phyloP scores from a whole-genome alignment of 371 early-diverging fungal genomes.

The Massospora cicadina region DNA sequence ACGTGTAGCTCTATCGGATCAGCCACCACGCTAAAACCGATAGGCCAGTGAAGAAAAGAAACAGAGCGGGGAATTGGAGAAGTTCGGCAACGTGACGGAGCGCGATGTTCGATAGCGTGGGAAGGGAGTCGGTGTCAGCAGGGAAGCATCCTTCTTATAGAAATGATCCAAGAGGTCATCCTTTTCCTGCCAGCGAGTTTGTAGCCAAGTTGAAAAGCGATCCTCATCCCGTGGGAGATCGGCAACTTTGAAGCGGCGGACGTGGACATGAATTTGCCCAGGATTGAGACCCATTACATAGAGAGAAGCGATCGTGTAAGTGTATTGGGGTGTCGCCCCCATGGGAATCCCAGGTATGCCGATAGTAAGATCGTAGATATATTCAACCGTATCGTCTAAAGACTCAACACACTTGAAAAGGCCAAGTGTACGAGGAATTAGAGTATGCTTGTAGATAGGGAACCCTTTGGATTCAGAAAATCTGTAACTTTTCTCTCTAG shows the following conservation, averaged over 20 bases:
- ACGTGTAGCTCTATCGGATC: no score
- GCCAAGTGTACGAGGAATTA: conserved; percentile 67
- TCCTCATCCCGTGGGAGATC: conserved; percentile 42
- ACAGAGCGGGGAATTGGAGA: neutral
- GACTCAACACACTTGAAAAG: conserved; percentile 36
- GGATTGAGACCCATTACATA: conserved; percentile 52
- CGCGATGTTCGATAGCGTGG: neutral
- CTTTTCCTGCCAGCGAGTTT: conserved; percentile 62
- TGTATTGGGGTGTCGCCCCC: conserved; percentile 58
- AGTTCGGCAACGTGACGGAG: neutral
- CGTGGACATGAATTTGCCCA: conserved; percentile 45
- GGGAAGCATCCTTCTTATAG: conserved; percentile 49
- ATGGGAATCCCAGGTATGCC: conserved; percentile 58
- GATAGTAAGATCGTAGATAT: conserved; percentile 68
- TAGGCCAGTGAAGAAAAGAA: neutral
- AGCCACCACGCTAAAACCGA: no score
- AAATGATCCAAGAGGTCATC: conserved; percentile 64
- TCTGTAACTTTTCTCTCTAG: conserved; percentile 24
- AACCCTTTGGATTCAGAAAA: conserved; percentile 28
- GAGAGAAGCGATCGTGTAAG: conserved; percentile 45
- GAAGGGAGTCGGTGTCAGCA: conserved; percentile 9
- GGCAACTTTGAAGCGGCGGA: conserved; percentile 41
- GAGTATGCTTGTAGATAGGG: conserved; percentile 24
- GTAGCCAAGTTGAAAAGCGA: conserved; percentile 55
- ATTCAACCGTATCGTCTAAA: conserved; percentile 38